phyloP scores from a whole-genome alignment of 768 basidiomycete genomes.

The Megacollybia marginata region DNA sequence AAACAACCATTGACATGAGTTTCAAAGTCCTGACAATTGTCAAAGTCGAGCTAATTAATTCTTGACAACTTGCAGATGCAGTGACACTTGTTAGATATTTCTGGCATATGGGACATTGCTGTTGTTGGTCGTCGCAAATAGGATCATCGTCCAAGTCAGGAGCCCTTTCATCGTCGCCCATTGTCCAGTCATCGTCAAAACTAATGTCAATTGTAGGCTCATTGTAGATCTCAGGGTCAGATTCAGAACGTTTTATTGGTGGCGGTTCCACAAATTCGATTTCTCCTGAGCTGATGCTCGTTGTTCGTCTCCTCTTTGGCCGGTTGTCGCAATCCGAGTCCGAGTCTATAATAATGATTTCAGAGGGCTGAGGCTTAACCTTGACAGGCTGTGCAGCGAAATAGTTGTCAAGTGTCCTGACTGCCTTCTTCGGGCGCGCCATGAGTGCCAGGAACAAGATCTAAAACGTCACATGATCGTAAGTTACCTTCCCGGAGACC shows the following conservation, averaged over 20 bases:
- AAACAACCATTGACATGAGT: slow-evolving; percentile 55
- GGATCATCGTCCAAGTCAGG: slow-evolving; percentile 17
- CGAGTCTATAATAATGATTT: slow-evolving; percentile 59
- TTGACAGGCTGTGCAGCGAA: neutral
- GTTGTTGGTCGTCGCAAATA: slow-evolving; percentile 17
- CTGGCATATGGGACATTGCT: slow-evolving; percentile 16
- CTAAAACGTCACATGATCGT: no score
- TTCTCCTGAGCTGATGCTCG: slow-evolving; percentile 21
- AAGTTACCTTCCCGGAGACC: no score
- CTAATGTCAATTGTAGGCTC: neutral
- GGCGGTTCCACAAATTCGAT: slow-evolving; percentile 23
- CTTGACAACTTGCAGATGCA: slow-evolving; percentile 12
- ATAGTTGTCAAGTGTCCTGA: neutral
- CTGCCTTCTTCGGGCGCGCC: neutral
- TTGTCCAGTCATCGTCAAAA: slow-evolving; percentile 53
- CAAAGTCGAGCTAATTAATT: neutral
- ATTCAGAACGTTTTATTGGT: neutral
- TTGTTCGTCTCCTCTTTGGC: slow-evolving; percentile 11
- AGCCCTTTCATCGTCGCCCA: slow-evolving; percentile 63
- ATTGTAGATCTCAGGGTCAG: neutral
- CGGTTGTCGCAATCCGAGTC: slow-evolving; percentile 31
- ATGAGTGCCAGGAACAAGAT: neutral
- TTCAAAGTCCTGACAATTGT: slow-evolving; percentile 35
- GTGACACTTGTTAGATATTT: slow-evolving; percentile 5
- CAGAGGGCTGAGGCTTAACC: slow-evolving; percentile 8